These are phyloP conservation scores for Colletotrichum cordylinicola DNA, from an alignment of 2,329 filamentous ascomycete genomes.

Conservation along the genomic window DNA sequence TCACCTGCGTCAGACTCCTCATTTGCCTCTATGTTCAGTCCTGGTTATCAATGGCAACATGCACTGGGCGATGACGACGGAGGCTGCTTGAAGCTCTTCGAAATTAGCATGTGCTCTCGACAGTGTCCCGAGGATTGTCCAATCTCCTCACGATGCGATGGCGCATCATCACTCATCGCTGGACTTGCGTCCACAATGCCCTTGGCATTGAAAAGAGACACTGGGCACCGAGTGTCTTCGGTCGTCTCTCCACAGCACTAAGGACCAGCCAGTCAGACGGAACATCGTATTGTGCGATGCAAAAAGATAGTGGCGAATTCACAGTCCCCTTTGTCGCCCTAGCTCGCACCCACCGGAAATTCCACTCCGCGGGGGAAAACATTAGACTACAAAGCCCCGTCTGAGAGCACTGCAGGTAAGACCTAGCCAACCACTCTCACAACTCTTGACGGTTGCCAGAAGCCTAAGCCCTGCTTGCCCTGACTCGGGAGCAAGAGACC, in stretches of 20 bases:
- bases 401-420: background rate
- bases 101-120: background rate
- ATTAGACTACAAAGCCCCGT: background rate
- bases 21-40: background rate
- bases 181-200: background rate
- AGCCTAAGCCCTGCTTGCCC: constrained; percentile 1
- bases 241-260: background rate
- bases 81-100: background rate
- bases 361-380: background rate
- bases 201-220: background rate
- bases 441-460: background rate
- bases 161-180: background rate
- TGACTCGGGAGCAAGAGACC: background rate
- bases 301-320: constrained; percentile 7
- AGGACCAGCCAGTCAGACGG: background rate
- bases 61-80: constrained; percentile 1
- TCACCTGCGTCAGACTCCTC: background rate
- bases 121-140: background rate
- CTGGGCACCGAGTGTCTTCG: background rate
- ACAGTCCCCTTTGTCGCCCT: background rate
- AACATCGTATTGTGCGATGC: background rate
- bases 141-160: background rate
- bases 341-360: background rate
- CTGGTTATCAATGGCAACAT: background rate
- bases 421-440: background rate